Evolutionary conservation across 75 land plant species (phyloP).

Genomic region (Picea sitchensis): DNA sequence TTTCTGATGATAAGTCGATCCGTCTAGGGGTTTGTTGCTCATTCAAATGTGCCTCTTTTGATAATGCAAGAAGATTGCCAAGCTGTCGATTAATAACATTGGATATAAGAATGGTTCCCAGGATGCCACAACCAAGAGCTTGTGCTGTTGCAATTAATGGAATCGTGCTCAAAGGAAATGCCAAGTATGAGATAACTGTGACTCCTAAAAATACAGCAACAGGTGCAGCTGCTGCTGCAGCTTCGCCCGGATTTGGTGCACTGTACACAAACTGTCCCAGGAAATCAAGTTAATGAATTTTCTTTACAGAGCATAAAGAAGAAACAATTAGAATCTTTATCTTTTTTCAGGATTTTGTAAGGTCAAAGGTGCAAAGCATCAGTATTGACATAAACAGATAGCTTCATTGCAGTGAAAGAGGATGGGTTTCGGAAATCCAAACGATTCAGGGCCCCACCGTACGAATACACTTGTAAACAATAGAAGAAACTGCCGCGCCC

Average conservation of each 20-base stretch:
- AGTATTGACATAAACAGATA: neutral
- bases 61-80: constrained; percentile 58
- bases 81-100: constrained; percentile 69
- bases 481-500: constrained; percentile 78
- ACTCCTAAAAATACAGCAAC: constrained; percentile 84
- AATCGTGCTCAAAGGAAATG: constrained; percentile 68
- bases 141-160: constrained; percentile 36
- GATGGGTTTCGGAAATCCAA: no score
- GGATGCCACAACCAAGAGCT: constrained; percentile 69
- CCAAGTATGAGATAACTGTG: constrained; percentile 69
- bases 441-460: constrained; percentile 37
- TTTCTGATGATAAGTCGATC: constrained; percentile 44
- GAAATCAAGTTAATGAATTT: constrained; percentile 3
- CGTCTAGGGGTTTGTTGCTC: constrained; percentile 9
- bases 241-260: constrained; percentile 95
- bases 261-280: constrained; percentile 87
- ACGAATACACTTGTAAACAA: constrained; percentile 93
- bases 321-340: neutral
- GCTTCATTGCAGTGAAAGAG: neutral
- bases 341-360: neutral
- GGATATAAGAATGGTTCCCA: constrained; percentile 63
- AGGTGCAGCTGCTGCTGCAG: constrained; percentile 95
- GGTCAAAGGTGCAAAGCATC: neutral
- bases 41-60: constrained; percentile 8
- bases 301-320: neutral